Evolutionary conservation across 2,329 filamentous ascomycete genomes (phyloP).

Genomic region (Pseudogymnoascus sp.): DNA sequence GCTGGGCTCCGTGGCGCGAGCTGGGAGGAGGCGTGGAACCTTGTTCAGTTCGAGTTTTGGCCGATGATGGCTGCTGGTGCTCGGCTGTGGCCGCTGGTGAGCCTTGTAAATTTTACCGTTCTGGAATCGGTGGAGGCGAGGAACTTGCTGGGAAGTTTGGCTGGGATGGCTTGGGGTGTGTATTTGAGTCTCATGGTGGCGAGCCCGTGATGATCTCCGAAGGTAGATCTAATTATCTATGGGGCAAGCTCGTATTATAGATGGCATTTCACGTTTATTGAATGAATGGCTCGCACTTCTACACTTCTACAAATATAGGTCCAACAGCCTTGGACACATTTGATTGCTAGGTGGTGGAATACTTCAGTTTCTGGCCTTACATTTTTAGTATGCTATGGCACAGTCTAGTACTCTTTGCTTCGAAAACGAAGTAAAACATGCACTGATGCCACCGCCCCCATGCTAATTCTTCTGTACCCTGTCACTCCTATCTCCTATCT

Average conservation of each 20-base stretch:
- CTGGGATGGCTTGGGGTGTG: constrained; percentile 65
- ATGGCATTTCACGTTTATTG: neutral
- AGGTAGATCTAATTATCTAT: neutral
- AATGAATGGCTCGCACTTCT: neutral
- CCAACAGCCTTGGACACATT: too few relatives aligned
- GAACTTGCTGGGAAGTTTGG: constrained; percentile 61
- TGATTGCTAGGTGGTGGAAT: too few relatives aligned
- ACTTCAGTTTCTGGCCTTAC: neutral
- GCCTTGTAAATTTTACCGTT: constrained; percentile 58
- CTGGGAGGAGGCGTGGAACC: constrained; percentile 35
- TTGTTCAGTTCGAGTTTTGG: constrained; percentile 48
- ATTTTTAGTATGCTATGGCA: neutral
- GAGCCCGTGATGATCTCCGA: neutral
- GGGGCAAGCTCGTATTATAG: neutral
- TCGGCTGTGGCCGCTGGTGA: constrained; percentile 64
- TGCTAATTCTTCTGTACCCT: neutral
- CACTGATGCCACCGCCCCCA: neutral
- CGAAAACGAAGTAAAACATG: neutral
- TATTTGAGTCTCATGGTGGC: constrained; percentile 59
- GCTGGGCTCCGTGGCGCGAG: constrained; percentile 31
- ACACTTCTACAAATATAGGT: neutral
- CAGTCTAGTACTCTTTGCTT: neutral
- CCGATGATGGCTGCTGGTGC: constrained; percentile 60
- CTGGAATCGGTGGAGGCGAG: constrained; percentile 63
- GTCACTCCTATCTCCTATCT: neutral